A percentile compares a stretch with the other conserved stretches of the same genome.
These are phyloP conservation scores for Hymenoscyphus repandus DNA, from an alignment of 2,329 filamentous ascomycete genomes.

Conservation along the genomic window DNA sequence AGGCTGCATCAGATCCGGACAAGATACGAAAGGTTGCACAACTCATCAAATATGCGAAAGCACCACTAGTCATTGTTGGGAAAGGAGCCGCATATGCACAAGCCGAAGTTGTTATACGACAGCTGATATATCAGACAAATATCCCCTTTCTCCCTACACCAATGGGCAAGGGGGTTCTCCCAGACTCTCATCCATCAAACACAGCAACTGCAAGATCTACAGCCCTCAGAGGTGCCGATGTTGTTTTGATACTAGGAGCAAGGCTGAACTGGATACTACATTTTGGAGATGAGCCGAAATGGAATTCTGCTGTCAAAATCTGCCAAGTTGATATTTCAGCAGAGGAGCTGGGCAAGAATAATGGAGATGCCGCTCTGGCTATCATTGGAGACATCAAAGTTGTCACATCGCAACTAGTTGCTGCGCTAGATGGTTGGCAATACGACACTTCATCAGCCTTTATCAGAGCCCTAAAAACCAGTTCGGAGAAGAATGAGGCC, in stretches of 20 bases:
- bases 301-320: slow-evolving; percentile 43
- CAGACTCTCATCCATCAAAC: slow-evolving; percentile 48
- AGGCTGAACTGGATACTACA: slow-evolving; percentile 55
- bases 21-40: slow-evolving; percentile 37
- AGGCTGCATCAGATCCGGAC: slow-evolving; percentile 39
- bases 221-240: slow-evolving; percentile 48
- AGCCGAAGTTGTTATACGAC: slow-evolving; percentile 40
- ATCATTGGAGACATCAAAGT: slow-evolving; percentile 47
- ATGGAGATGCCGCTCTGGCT: slow-evolving; percentile 40
- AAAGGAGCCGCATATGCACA: slow-evolving; percentile 51
- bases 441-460: slow-evolving; percentile 36
- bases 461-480: slow-evolving; percentile 30
- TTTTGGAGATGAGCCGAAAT: slow-evolving; percentile 50
- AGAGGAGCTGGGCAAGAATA: slow-evolving; percentile 44
- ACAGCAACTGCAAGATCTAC: slow-evolving; percentile 47
- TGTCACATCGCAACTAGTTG: slow-evolving; percentile 41
- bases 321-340: slow-evolving; percentile 50
- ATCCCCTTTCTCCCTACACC: slow-evolving; percentile 53
- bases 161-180: slow-evolving; percentile 53
- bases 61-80: slow-evolving; percentile 48
- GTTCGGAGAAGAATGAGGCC: slow-evolving; percentile 42
- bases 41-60: slow-evolving; percentile 42
- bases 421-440: slow-evolving; percentile 39
- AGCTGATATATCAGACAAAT: slow-evolving; percentile 41
- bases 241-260: slow-evolving; percentile 49